Base-by-base conservation (phyloP, 1,284 basidiomycete genomes). In the Schizopora paradoxa region DNA sequence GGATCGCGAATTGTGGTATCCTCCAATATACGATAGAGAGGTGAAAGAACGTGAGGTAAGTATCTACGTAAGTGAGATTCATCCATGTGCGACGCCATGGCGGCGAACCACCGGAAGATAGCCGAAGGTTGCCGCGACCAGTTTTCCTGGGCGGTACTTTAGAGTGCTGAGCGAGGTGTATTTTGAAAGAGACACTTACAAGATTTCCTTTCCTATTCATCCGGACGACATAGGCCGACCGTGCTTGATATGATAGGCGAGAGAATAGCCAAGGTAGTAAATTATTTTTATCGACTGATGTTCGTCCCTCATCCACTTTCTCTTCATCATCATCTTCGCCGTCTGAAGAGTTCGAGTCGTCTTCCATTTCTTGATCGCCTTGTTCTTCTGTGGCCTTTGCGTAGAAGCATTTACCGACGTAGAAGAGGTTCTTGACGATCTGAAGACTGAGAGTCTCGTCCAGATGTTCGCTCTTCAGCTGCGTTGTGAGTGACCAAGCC, bases 341-440 rank as follows among this genome's bases (percentile, higher is more conserved):
- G n/a, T 62, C 53, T 0, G 60, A 57, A n/a, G 60, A 61, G 13
- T 61, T 64, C 22, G 60, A 65, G 11, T 63, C 58, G 8, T 61
- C 65, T 6, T 65, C 65, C 26, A 65, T 59, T n/a, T 54, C 53
- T 16, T 50, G 57, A 6, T 45, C 51, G 6, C 54, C 59, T 26
- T 55, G 56, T 5, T 35, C 54, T 5, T 53, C 47, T 40, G 59
- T 54, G 8, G 70, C 64, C 11, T 70, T 59, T n/a, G 64, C 63
- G 51, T 67, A 77, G 66, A 93, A 94, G 63, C 82, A 83, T 65
- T 91, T 92, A 23, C 88, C 89, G 25, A 96, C 70, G 59, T 87
- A 96, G 59, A 96, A 92, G 11, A 99, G 65, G 54, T 98, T 93
- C 71, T 97, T 98, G 58, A 97, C 91, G 11, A 92, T 70, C 65